Evolutionary conservation across 768 basidiomycete genomes (phyloP).

Genomic region (Phylloporus rhodoxanthus): DNA sequence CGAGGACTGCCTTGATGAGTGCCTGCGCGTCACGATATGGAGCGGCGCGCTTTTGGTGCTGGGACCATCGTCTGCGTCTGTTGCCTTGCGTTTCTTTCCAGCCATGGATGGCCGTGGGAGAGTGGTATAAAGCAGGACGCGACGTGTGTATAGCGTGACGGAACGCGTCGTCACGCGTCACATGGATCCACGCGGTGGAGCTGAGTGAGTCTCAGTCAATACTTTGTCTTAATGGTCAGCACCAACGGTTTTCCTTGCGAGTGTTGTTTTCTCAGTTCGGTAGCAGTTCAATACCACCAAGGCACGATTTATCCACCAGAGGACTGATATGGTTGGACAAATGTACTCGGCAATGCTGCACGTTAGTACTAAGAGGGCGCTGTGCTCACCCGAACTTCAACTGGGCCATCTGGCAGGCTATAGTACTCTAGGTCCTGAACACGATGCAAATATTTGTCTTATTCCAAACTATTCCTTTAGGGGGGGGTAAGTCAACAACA

Average conservation of each 20-base stretch:
- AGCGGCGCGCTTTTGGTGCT: constrained; percentile 28
- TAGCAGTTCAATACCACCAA: not conserved
- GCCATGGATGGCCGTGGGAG: constrained; percentile 5
- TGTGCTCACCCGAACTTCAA: not conserved
- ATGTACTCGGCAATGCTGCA: not conserved
- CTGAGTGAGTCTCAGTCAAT: too few relatives aligned
- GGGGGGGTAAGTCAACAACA: too few relatives aligned
- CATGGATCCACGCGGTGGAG: too few relatives aligned
- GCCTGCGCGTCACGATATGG: constrained; percentile 30
- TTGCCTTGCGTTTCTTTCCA: constrained; percentile 34
- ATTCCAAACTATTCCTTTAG: too few relatives aligned
- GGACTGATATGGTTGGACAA: not conserved
- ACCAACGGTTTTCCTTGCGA: too few relatives aligned
- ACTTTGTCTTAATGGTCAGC: too few relatives aligned
- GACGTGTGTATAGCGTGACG: constrained; percentile 21
- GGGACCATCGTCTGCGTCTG: constrained; percentile 16
- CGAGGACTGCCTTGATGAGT: constrained; percentile 36
- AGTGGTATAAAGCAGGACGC: not conserved
- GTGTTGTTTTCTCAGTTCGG: too few relatives aligned
- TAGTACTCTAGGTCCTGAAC: too few relatives aligned
- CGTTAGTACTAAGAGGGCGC: too few relatives aligned
- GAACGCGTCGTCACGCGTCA: constrained; percentile 25
- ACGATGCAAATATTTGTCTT: too few relatives aligned
- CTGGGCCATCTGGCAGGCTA: too few relatives aligned
- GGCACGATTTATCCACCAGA: too few relatives aligned